Conservation (phyloP, 2,329 filamentous ascomycete species). For the Fulvia fulva region DNA sequence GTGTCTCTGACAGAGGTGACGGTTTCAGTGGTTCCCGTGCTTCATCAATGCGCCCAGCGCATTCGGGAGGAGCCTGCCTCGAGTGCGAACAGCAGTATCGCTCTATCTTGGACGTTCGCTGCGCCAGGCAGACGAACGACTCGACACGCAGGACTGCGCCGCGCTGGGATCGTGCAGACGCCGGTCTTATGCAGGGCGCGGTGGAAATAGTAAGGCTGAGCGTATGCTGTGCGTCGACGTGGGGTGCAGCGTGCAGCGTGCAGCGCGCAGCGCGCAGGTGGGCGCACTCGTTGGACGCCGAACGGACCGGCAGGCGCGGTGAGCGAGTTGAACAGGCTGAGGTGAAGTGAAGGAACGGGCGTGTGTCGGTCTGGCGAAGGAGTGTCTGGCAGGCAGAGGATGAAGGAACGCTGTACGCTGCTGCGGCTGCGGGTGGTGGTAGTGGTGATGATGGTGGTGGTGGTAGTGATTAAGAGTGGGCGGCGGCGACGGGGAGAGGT, state of each 20-base stretch:
- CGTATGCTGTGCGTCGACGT: background rate
- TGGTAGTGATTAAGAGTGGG: too few relatives aligned
- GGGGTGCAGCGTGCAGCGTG: background rate
- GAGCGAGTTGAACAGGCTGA: too few relatives aligned
- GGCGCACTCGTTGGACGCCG: background rate
- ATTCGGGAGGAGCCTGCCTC: slow-evolving; percentile 4
- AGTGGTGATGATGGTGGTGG: too few relatives aligned
- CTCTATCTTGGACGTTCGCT: slow-evolving; percentile 12
- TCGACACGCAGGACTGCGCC: slow-evolving; percentile 6
- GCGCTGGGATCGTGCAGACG: slow-evolving; percentile 9
- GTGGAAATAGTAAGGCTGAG: slow-evolving; percentile 15
- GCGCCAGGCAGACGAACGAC: slow-evolving; percentile 20
- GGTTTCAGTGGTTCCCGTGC: slow-evolving; percentile 4
- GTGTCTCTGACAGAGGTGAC: background rate
- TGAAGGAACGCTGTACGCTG: too few relatives aligned
- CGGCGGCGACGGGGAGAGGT: too few relatives aligned
- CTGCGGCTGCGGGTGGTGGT: too few relatives aligned
- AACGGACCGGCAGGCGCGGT: background rate
- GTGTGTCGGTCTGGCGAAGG: background rate
- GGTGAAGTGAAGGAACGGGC: background rate
- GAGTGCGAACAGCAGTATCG: slow-evolving; percentile 1
- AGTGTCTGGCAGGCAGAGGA: too few relatives aligned
- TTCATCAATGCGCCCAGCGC: slow-evolving; percentile 4
- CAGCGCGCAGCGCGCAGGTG: background rate
- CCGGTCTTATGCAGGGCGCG: slow-evolving; percentile 10